Percentiles rank a stretch among this genome's conserved stretches.
These are phyloP conservation scores for Globisporangium solare DNA, from an alignment of 352 stramenopile genomes.

Conservation along the genomic window DNA sequence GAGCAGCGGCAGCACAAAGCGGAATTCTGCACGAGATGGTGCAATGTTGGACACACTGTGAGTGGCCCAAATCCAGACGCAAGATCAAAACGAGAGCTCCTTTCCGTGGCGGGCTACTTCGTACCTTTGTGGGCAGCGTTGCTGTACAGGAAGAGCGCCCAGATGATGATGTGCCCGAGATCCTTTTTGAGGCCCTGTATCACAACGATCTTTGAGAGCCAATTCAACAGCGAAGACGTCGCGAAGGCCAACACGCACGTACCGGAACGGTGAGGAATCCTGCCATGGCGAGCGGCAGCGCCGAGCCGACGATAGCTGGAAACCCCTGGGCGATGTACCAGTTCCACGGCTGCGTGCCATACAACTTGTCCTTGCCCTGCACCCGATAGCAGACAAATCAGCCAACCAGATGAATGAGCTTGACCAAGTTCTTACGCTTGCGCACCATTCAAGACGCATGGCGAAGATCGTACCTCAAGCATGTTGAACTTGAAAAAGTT, in stretches of 20 bases:
- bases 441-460: too few relatives aligned
- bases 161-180: conserved; percentile 56
- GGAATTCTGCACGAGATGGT: conserved; percentile 47
- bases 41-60: not conserved
- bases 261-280: conserved; percentile 62
- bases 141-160: conserved; percentile 76
- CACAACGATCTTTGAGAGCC: not conserved
- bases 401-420: not conserved
- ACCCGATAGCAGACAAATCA: conserved; percentile 1
- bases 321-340: conserved; percentile 86
- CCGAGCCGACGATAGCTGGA: conserved; percentile 61
- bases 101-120: not conserved
- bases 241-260: too few relatives aligned
- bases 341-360: conserved; percentile 71
- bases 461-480: conserved; percentile 40
- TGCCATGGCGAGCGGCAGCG: conserved; percentile 37
- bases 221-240: conserved; percentile 8
- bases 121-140: conserved; percentile 77
- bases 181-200: conserved; percentile 56
- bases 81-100: too few relatives aligned
- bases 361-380: conserved; percentile 77
- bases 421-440: too few relatives aligned
- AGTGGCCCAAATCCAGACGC: too few relatives aligned
- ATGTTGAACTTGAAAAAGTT: conserved; percentile 90
- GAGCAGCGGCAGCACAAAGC: conserved; percentile 80